Percentiles rank a stretch among this genome's conserved stretches.
These are phyloP conservation scores for Talaromyces sp. DNA, from an alignment of 2,329 filamentous ascomycete species.

Conservation along the genomic window DNA sequence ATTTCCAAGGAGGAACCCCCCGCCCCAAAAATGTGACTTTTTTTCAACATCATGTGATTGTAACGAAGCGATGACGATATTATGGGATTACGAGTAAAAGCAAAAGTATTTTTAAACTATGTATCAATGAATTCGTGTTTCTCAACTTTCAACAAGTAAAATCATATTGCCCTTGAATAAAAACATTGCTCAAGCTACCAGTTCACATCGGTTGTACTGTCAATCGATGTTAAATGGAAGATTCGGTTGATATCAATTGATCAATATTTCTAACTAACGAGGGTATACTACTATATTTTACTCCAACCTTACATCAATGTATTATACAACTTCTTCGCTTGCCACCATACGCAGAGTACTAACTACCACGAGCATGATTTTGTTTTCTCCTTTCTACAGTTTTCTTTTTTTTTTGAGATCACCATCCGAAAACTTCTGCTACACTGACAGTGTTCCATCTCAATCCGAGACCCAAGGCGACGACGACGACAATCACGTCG, in stretches of 20 bases:
- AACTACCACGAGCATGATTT: not conserved
- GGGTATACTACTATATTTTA: not conserved
- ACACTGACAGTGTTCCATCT: conserved; percentile 74
- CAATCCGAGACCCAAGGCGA: conserved; percentile 65
- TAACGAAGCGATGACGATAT: conserved; percentile 8
- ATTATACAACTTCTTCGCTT: not conserved
- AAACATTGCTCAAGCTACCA: not conserved
- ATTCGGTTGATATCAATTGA: not conserved
- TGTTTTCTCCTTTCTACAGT: not conserved
- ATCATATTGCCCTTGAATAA: not conserved
- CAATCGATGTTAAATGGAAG: too few species aligned
- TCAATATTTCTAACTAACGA: not conserved
- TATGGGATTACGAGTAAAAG: conserved; percentile 3
- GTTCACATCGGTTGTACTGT: too few species aligned
- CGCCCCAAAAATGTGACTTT: not conserved
- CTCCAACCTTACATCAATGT: not conserved
- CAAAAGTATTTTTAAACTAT: not conserved
- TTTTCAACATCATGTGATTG: conserved; percentile 1
- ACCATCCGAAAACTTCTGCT: conserved; percentile 83
- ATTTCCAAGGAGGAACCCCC: not conserved
- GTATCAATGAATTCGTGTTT: not conserved
- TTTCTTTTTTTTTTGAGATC: conserved; percentile 19
- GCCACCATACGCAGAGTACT: not conserved
- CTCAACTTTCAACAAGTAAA: not conserved
- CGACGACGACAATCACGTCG: conserved; percentile 66